Base-by-base conservation (phyloP, 176 grass and related monocot species). In the Cenchrus fungigraminus region DNA sequence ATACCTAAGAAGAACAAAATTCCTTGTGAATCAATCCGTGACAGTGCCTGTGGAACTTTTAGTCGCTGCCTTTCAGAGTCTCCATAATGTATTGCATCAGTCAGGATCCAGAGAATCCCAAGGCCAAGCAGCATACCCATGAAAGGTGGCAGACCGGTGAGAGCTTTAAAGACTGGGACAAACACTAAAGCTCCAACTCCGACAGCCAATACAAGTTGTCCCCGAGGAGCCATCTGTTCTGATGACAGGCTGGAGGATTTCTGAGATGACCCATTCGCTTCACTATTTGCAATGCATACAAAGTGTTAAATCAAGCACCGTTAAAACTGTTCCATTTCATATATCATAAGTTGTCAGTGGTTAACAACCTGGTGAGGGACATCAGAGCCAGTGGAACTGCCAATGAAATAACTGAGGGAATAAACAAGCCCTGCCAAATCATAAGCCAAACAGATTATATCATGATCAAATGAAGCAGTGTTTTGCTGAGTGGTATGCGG, bases 1-100 rank as follows among this genome's bases (percentile, higher is more conserved):
- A 98, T 95, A 72, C 96, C 96, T 85, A 98, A 85, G 89, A 98
- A 98, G 87, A 98, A 98, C 19, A 98, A 72, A 54, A 98, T 67
- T 83, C 96, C 96, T 83, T 98, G 96, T 43, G 91, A 92, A 87
- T 98, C 96, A 54, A 98, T 98, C 55, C 93, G 89, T 17, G 96
- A 98, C 12, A 98, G 85, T 0, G 96, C 96, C 81, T 98, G 96
- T 64, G 96, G 93, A 81, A 98, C 93, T 88, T 98, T 98, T 44
- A 98, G 83, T 66, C 81, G 92, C 86, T 98, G 96, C 56, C 91
- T 93, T 84, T 57, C 89, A 75, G 91, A 77, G 49, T 98, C 89
- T 19, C 96, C 96, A 70, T 83, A 98, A 88, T 98, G 96, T 77
- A 98, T 95, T 47, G 89, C 93, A 83, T 98, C 96, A 68, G 93